phyloP scores from a whole-genome alignment of 1,139 yeast genomes.

The Casaregolazyma lundiana region DNA sequence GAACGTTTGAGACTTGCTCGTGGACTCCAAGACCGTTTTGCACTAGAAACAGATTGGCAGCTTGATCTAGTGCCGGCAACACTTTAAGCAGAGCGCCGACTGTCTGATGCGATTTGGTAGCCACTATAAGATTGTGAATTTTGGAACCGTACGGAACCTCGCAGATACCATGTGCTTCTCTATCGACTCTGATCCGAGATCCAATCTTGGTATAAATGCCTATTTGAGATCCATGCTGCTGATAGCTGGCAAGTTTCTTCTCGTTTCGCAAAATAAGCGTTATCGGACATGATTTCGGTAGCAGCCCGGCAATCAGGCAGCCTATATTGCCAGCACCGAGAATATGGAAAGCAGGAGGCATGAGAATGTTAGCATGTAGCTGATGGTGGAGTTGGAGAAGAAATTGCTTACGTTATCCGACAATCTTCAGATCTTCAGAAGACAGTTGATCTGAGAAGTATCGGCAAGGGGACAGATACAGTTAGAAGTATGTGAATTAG shows the following conservation, averaged over 20 bases:
- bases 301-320: conserved; percentile 34
- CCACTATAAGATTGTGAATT: conserved; percentile 47
- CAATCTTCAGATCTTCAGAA: neutral
- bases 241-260: conserved; percentile 4
- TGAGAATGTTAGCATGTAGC: neutral
- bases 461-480: too few species aligned
- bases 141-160: conserved; percentile 10
- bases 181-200: conserved; percentile 16
- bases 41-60: conserved; percentile 58
- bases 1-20: conserved; percentile 45
- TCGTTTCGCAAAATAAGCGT: conserved; percentile 39
- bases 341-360: conserved; percentile 23
- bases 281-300: conserved; percentile 37
- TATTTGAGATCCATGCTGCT: conserved; percentile 34
- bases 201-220: conserved; percentile 14
- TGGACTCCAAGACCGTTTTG: conserved; percentile 76
- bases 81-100: conserved; percentile 45
- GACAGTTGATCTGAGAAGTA: too few species aligned
- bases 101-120: conserved; percentile 62
- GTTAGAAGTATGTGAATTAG: too few species aligned
- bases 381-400: neutral
- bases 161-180: conserved; percentile 14
- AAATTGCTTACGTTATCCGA: neutral
- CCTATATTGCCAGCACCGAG: conserved; percentile 40
- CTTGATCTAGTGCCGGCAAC: conserved; percentile 37